A percentile compares a stretch with the other conserved stretches of the same genome.
Conservation (phyloP, 164 flowering plant species). For the Malania oleifera region DNA sequence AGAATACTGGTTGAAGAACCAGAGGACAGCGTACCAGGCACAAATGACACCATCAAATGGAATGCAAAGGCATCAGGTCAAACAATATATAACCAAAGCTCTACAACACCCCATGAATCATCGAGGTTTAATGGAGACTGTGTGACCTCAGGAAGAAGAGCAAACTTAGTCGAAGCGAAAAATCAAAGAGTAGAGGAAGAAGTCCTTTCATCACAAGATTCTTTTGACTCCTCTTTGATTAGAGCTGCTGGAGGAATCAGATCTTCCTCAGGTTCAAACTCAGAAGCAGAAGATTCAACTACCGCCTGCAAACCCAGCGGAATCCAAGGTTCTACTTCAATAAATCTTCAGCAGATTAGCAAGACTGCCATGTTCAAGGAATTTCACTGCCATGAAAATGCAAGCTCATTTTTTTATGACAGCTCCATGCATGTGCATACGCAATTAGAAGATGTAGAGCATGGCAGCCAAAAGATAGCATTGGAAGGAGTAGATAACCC, state of each 20-base stretch:
- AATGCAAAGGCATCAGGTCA: conserved; percentile 8
- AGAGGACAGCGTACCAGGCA: conserved; percentile 18
- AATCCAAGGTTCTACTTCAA: conserved; percentile 14
- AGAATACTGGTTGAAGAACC: not conserved
- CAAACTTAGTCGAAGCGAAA: conserved; percentile 12
- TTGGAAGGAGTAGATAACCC: conserved; percentile 9
- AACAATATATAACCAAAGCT: conserved; percentile 14
- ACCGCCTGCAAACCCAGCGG: conserved; percentile 11
- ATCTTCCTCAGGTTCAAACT: conserved; percentile 51
- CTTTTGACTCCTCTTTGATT: conserved; percentile 29
- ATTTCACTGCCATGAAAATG: conserved; percentile 13
- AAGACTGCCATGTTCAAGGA: conserved; percentile 24
- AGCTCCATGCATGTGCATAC: conserved; percentile 8
- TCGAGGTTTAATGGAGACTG: conserved; percentile 9
- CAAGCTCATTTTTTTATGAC: conserved; percentile 12
- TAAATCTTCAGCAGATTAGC: conserved; percentile 23
- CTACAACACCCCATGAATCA: conserved; percentile 5
- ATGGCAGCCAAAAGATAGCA: conserved; percentile 5
- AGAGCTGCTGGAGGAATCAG: conserved; percentile 29
- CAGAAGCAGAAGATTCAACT: conserved; percentile 44
- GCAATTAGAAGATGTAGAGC: conserved; percentile 14
- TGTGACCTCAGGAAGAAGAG: not conserved
- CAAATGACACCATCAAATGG: conserved; percentile 14
- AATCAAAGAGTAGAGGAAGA: conserved; percentile 32
- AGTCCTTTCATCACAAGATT: conserved; percentile 45